Evolutionary conservation across 2,329 filamentous ascomycete species (phyloP), one percentile per base, ranked within the genome.

Genomic region (Alternaria sp.): DNA sequence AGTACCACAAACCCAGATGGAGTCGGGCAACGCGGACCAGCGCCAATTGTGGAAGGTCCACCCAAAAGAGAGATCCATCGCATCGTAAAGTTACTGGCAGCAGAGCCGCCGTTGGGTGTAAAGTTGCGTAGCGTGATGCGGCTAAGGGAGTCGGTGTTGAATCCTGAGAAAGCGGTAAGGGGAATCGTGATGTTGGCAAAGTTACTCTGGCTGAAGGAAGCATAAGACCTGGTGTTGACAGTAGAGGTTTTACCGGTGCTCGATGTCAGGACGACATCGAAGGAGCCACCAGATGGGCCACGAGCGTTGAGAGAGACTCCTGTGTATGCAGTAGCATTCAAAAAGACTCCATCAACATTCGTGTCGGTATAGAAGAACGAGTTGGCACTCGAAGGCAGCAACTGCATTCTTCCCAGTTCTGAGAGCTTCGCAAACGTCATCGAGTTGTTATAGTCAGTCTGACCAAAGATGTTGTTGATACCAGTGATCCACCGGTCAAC

Each of bases 381-480:
- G 27, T 36, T 36, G 48, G 40, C 6, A 34, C 9, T 60, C 10
- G 58, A 52, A 1, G 58, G 58, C n/a, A 57, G 7, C 20, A 60
- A 25, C 12, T 60, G 58, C 58, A 60, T 60, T n/a, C 54, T 52
- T 0, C 58, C 58, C 14, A 60, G 27, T 34, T 60, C 58, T 0
- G 58, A 60, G 7, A 60, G 58, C 25, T 60, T 60, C 16, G 58
- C 58, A 25, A 60, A 60, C 20, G 54, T 36, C 58, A 60, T 60
- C 3, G 58, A 60, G 4, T 60, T 57, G 22, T 60, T 60, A 34
- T 43, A 46, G 34, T 60, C 58, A 6, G 58, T 60, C 41, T 57
- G 53, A 5, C 58, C 58, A 25, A 60, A 60, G 7, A 60, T n/a
- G 11, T 60, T 60, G 58, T 60, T 60, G 27, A 60, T 60, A n/a